Base-by-base conservation (phyloP, 2,329 filamentous ascomycete genomes). In the Monosporascus sp. region DNA sequence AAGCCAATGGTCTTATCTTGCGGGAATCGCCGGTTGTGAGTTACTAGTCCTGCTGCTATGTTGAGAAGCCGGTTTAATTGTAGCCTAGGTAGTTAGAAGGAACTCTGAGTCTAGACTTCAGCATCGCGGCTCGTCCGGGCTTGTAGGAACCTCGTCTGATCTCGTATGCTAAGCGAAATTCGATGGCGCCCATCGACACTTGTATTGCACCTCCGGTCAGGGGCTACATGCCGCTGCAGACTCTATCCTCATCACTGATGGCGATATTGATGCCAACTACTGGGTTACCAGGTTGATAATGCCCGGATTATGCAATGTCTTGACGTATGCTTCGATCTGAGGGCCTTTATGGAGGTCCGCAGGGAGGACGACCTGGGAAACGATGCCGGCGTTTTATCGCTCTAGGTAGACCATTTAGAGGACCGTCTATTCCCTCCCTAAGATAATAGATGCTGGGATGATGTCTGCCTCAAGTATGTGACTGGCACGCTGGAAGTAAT, bases 221-320 rank as follows among this genome's bases (percentile, higher is more conserved):
- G 72, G 69, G 35, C 59, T 74, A 2, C 69, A 73, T 56, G 62
- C 54, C 31, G 63, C 58, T 0, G 71, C 70, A 47, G 71, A 73
- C 58, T 73, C 73, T 56, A 58, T 73, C 54, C 73, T 73, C 57
- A 68, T 73, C 52, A 58, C 73, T 48, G 70, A 72, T 48, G 72
- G 71, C 38, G 58, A 65, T 43, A 66, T 65, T 31, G 59, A 65
- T 46, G 60, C 56, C 2, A 51, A 54, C 39, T 27, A 48, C 2
- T 47, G 64, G 1, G 63, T 73, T 48, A 70, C 70, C 0, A 35
- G 53, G 54, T 56, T 36, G 43, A 59, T n/a, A 72, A 74, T 55
- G 62, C 72, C 49, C 60, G 61, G 38, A 51, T 68, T 35, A 58
- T 72, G 25, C 52, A 60, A 9, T 65, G 67, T 3, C 45, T 60